Conservation (phyloP, 495 filamentous ascomycete genomes). For the Sporormia fimetaria region DNA sequence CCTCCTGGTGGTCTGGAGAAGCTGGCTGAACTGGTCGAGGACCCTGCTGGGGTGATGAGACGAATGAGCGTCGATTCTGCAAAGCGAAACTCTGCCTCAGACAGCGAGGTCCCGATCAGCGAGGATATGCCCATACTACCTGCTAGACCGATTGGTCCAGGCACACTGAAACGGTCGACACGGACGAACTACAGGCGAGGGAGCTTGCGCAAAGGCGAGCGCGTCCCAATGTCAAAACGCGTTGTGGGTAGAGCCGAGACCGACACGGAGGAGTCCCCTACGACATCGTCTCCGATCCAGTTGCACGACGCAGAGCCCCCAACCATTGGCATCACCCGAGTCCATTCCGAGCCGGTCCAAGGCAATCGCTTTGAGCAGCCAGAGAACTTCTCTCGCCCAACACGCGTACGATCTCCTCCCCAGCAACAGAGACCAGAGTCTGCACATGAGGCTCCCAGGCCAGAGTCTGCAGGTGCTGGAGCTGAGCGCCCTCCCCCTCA, state of each 20-base stretch:
- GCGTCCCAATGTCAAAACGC: conserved; percentile 65
- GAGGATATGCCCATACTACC: conserved; percentile 86
- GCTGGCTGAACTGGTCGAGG: conserved; percentile 68
- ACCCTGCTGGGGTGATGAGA: conserved; percentile 58
- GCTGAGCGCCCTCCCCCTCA: conserved; percentile 11
- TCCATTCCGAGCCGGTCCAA: conserved; percentile 69
- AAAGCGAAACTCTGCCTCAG: conserved; percentile 27
- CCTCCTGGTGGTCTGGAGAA: conserved; percentile 45
- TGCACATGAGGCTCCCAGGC: conserved; percentile 7
- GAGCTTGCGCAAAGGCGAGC: conserved; percentile 68
- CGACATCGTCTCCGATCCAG: conserved; percentile 40
- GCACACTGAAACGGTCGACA: conserved; percentile 76
- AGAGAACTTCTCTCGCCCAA: conserved; percentile 30
- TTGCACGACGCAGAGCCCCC: conserved; percentile 17
- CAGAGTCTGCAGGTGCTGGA: conserved; percentile 2
- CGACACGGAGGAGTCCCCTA: conserved; percentile 44
- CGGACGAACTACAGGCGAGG: conserved; percentile 86
- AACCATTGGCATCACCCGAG: conserved; percentile 49
- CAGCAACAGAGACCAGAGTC: conserved; percentile 1
- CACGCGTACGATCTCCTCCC: conserved; percentile 19
- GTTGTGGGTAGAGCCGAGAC: conserved; percentile 48
- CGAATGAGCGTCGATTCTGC: conserved; percentile 49
- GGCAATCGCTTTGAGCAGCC: conserved; percentile 18
- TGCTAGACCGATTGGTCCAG: conserved; percentile 50
- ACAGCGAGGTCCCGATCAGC: conserved; percentile 38